Evolutionary conservation across 345 rosid species (phyloP).

Genomic region (Eucalyptus marginata): DNA sequence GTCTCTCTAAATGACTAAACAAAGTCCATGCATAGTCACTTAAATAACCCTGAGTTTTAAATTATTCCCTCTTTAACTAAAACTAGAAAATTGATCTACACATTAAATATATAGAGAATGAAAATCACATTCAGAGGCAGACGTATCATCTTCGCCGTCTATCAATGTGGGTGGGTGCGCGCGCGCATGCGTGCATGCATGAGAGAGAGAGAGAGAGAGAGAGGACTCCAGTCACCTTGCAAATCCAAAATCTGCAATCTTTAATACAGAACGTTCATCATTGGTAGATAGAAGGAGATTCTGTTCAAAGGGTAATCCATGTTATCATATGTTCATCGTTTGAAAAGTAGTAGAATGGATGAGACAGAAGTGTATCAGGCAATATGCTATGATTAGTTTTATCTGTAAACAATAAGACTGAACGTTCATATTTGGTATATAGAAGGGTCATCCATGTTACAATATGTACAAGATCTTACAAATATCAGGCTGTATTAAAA

Average conservation of each 20-base stretch:
- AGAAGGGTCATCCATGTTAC: not conserved
- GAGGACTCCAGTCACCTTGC: slow-evolving; percentile 52
- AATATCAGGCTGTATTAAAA: not conserved
- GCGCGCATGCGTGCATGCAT: fast-evolving
- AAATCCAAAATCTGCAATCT: slow-evolving; percentile 99
- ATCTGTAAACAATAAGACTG: not conserved
- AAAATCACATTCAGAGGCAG: not conserved
- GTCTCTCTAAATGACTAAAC: not conserved
- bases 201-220: not conserved
- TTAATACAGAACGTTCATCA: slow-evolving; percentile 50
- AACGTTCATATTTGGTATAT: not conserved
- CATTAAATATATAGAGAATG: not conserved
- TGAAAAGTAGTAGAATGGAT: not conserved
- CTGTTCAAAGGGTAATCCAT: slow-evolving; percentile 31
- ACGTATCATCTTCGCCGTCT: not conserved
- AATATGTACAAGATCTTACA: not conserved
- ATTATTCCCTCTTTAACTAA: not conserved
- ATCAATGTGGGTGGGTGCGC: not conserved
- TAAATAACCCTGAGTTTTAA: not conserved
- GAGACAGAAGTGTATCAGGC: not conserved
- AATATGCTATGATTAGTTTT: not conserved
- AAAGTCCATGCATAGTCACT: not conserved
- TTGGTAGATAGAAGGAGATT: slow-evolving; percentile 85
- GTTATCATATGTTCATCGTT: not conserved
- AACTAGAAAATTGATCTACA: not conserved